Conservation (phyloP, 1,284 basidiomycete genomes). For the Papiliotrema laurentii region DNA sequence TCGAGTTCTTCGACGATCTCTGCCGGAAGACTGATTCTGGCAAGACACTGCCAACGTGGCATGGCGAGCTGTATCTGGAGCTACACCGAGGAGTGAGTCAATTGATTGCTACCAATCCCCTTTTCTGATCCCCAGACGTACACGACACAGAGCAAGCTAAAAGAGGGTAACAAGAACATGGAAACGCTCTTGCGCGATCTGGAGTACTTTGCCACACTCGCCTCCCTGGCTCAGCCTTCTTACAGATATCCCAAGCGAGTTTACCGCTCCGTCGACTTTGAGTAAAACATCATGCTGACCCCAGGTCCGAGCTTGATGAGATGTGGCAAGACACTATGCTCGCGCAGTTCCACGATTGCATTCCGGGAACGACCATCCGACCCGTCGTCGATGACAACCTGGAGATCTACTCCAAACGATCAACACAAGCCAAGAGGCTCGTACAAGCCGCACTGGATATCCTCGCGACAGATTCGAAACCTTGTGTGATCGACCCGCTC, state of each 20-base stretch:
- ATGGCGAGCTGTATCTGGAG: slow-evolving; percentile 85
- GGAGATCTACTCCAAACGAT: slow-evolving; percentile 38
- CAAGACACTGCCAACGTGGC: slow-evolving; percentile 76
- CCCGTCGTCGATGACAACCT: slow-evolving; percentile 35
- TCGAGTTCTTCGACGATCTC: slow-evolving; percentile 74
- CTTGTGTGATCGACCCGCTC: slow-evolving; percentile 16
- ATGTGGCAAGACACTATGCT: slow-evolving; percentile 84
- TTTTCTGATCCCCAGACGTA: slow-evolving; percentile 56
- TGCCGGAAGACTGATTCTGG: slow-evolving; percentile 63
- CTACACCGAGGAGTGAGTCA: slow-evolving; percentile 52
- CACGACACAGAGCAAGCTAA: slow-evolving; percentile 83
- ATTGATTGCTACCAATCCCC: too few species aligned
- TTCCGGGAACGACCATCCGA: slow-evolving; percentile 76
- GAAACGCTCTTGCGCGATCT: slow-evolving; percentile 77
- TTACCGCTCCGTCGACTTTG: background rate
- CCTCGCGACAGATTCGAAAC: background rate
- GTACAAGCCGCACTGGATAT: slow-evolving; percentile 6
- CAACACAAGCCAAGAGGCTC: slow-evolving; percentile 1
- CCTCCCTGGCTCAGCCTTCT: slow-evolving; percentile 59
- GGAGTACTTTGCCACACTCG: slow-evolving; percentile 77
- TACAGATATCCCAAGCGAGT: slow-evolving; percentile 53
- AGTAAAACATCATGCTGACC: background rate
- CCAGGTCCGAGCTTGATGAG: slow-evolving; percentile 59
- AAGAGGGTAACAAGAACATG: slow-evolving; percentile 85
- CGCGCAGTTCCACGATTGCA: slow-evolving; percentile 84